These are phyloP conservation scores for Suillus discolor DNA, from an alignment of 768 basidiomycete species.

Conservation along the genomic window DNA sequence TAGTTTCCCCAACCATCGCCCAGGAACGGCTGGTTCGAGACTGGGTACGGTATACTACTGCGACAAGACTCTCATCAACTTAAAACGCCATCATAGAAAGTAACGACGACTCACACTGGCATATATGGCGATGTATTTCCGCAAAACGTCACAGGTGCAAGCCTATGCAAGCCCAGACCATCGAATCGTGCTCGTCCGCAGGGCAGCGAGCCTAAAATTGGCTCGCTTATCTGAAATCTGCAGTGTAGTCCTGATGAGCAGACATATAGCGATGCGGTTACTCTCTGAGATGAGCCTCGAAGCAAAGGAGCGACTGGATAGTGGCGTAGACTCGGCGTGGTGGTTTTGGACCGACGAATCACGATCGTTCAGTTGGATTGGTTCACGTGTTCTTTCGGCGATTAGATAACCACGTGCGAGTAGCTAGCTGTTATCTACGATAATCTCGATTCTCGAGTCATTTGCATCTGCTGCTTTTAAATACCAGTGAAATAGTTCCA, in stretches of 20 bases:
- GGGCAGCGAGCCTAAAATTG: not conserved
- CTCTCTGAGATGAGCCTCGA: not conserved
- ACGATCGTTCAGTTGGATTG: too few species aligned
- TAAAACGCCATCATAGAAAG: not conserved
- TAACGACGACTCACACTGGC: not conserved
- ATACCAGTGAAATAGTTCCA: not conserved
- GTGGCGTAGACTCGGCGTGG: too few species aligned
- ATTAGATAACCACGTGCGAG: conserved; percentile 7
- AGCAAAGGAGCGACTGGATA: too few species aligned
- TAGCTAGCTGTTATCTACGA: not conserved
- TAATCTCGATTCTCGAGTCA: conserved; percentile 1
- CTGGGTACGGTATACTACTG: not conserved
- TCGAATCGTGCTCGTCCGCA: not conserved
- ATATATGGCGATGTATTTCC: not conserved
- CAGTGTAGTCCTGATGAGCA: not conserved
- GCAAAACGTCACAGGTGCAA: not conserved
- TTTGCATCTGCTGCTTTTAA: not conserved
- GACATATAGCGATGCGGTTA: not conserved
- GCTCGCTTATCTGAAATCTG: not conserved
- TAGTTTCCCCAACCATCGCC: not conserved
- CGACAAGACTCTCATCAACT: not conserved
- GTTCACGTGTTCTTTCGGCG: not conserved
- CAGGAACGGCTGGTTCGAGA: not conserved
- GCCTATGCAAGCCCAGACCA: not conserved
- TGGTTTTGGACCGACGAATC: too few species aligned